Base-by-base conservation (phyloP, 2,329 filamentous ascomycete species). In the Penicillium sp. region DNA sequence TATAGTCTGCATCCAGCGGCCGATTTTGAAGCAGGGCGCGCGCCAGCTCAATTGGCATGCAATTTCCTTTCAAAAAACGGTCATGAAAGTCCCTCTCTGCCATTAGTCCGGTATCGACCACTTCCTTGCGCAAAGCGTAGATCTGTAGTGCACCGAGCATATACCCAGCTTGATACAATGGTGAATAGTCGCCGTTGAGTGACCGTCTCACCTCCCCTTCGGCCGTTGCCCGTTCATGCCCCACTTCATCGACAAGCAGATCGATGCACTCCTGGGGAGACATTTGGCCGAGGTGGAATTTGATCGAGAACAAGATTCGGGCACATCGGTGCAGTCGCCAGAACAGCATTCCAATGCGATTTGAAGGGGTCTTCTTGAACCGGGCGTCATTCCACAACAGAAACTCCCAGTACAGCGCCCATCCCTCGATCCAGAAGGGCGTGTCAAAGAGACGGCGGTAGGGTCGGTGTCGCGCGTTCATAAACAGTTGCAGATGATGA, bases 241-340 rank as follows among this genome's bases (percentile, higher is more conserved):
- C 77, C 0, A 80, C 77, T 56, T 68, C 68, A 17, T 76, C 59
- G 0, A 81, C 77, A 2, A 81, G 66, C 38, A 79, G 53, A 43
- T 81, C 75, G 11, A 82, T 71, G 36, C 76, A 80, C 50, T 79
- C 71, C 42, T 69, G 65, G 1, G 77, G 69, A 7, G 62, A 70
- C 68, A 79, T 72, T 45, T 72, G 56, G 1, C 76, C 76, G 1
- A 81, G 68, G 51, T 81, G 78, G 43, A 80, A 81, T 26, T 71
- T 72, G 1, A 81, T 56, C 0, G 75, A 78, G 58, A 81, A 55
- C 18, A 52, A 48, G n/a, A 81, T 80, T 25, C 79, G 72, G 4
- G 74, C 73, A 49, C 78, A 80, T 18, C 79, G 74, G 55, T 82
- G 78, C 73, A 81, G 79, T 10, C 77, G 70, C 78, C 78, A 81